Percentiles rank a stretch among this genome's conserved stretches.
phyloP scores from a whole-genome alignment of 805 yeast genomes.

The Candida gorgasii region DNA sequence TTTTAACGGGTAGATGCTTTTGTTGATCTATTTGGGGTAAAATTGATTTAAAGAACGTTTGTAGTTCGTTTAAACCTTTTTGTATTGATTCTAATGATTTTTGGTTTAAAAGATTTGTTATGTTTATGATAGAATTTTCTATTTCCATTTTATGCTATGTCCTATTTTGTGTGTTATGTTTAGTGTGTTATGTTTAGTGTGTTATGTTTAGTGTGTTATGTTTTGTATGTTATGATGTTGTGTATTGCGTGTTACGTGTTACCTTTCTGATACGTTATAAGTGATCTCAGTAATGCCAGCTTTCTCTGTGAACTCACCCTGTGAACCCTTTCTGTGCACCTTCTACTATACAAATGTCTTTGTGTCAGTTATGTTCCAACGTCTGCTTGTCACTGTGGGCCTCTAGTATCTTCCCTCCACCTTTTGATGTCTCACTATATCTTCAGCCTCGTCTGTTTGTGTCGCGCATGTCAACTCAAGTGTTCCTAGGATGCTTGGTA shows the following conservation, averaged over 20 bases:
- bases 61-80: constrained; percentile 20
- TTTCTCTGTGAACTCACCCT: too few species aligned
- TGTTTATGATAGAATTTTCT: not conserved
- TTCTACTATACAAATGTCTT: too few species aligned
- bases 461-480: not conserved
- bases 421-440: too few species aligned
- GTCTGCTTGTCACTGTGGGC: too few species aligned
- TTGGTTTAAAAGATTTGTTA: constrained; percentile 3
- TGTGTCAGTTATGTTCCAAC: too few species aligned
- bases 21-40: constrained; percentile 17
- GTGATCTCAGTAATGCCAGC: too few species aligned
- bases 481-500: constrained; percentile 55
- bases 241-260: too few species aligned
- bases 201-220: not conserved
- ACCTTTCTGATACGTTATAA: too few species aligned
- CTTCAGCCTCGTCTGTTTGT: too few species aligned
- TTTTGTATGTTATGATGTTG: not conserved
- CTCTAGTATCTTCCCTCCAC: too few species aligned
- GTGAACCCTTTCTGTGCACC: too few species aligned
- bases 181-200: not conserved
- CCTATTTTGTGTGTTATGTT: not conserved
- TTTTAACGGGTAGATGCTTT: constrained; percentile 7
- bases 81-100: not conserved
- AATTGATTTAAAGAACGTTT: constrained; percentile 16
- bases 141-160: not conserved